These are phyloP conservation scores for Drechslerella dactyloides DNA, from an alignment of 2,329 filamentous ascomycete genomes.

Conservation along the genomic window DNA sequence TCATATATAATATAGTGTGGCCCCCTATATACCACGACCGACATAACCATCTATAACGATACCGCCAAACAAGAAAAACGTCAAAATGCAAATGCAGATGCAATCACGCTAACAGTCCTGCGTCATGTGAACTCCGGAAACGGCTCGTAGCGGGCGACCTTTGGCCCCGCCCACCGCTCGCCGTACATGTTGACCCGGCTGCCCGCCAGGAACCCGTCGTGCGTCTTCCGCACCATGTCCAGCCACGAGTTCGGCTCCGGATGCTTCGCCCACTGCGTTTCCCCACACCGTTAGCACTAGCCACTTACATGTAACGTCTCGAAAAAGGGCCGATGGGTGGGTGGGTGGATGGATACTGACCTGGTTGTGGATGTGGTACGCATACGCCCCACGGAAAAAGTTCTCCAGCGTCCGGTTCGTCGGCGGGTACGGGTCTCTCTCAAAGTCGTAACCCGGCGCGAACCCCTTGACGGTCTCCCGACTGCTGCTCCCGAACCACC, in stretches of 20 bases:
- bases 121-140: constrained; percentile 62
- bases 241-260: constrained; percentile 66
- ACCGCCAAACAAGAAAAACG: no score
- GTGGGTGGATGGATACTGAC: constrained; percentile 56
- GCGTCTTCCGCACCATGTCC: constrained; percentile 63
- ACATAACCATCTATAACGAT: no score
- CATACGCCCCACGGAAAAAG: constrained; percentile 66
- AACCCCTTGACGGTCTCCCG: constrained; percentile 1
- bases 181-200: constrained; percentile 63
- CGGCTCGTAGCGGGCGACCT: constrained; percentile 62
- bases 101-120: neutral
- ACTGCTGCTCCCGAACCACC: neutral
- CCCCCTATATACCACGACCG: no score
- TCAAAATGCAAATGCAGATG: no score
- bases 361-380: constrained; percentile 67
- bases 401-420: constrained; percentile 65
- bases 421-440: constrained; percentile 64
- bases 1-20: no score
- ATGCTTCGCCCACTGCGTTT: constrained; percentile 63
- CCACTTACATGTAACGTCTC: neutral
- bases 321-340: neutral
- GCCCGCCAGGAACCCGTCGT: constrained; percentile 65
- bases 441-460: constrained; percentile 58
- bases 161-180: constrained; percentile 64
- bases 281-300: constrained; percentile 1